Base-by-base conservation (phyloP, 2,329 filamentous ascomycete genomes). In the Dryadomyces quercus-mongolicae region DNA sequence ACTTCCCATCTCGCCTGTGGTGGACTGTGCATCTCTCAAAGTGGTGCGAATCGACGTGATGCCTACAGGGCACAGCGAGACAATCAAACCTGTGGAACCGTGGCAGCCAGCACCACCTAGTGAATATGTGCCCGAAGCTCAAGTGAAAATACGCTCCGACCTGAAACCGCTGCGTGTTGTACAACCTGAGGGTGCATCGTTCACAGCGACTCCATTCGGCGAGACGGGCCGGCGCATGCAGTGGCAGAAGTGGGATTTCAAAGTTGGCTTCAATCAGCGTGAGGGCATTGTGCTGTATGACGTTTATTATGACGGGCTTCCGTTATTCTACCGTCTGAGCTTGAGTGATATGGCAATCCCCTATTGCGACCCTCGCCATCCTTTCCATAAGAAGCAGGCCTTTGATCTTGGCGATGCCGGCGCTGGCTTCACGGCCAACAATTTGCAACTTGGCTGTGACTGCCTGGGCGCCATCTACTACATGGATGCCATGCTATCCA, bases 351-450 rank as follows among this genome's bases (percentile, higher is more conserved):
- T 88, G 78, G 79, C 79, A 1, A 81, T 86, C 0, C 59, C 59
- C 7, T 88, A 87, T 59, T 82, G 72, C 2, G 84, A 87, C 61
- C 81, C 81, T 1, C 76, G 84, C 2, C 69, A 75, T 1, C 84
- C 84, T 0, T 87, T 80, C 63, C 81, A 85, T 55, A 75, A 82
- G 46, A 88, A 88, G 64, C 81, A 84, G 56, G 84, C 85, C 0
- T 88, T 88, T 61, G 84, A 88, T 60, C 80, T 88, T 57, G 85
- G 85, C 12, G 84, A 88, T 56, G 81, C 76, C 16, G 84, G 84
- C 12, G 79, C 81, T 25, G 85, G 85, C 3, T 74, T 79, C 52
- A 80, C 76, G 53, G 80, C 82, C 21, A 88, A 88, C 65, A 86
- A 85, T 57, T 73, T 89, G 2, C 71, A 74, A 16, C 72, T 87